These are phyloP conservation scores for Penicillium sclerotiorum DNA, from an alignment of 2,329 filamentous ascomycete genomes.

Conservation along the genomic window DNA sequence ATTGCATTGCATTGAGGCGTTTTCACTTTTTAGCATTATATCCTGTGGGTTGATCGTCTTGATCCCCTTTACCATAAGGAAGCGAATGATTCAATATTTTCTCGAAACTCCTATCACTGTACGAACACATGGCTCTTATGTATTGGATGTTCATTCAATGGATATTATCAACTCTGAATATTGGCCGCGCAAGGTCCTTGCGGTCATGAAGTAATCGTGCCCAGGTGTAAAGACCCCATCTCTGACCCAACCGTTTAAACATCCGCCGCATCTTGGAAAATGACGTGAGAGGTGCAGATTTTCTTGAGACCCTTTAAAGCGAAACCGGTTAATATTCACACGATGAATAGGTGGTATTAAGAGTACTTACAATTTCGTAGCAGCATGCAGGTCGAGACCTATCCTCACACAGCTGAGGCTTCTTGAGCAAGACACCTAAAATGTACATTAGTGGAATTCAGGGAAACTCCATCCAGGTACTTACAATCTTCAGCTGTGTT, in stretches of 20 bases:
- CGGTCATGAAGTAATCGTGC: not conserved
- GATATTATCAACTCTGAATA: slow-evolving; percentile 19
- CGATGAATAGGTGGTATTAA: not conserved
- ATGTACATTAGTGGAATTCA: too few relatives aligned
- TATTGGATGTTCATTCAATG: slow-evolving; percentile 10
- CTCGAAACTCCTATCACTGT: not conserved
- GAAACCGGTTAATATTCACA: not conserved
- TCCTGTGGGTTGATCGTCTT: not conserved
- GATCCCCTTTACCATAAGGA: not conserved
- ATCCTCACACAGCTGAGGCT: slow-evolving; percentile 29
- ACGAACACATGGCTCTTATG: not conserved
- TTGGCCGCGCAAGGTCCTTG: not conserved
- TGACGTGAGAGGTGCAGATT: slow-evolving; percentile 31
- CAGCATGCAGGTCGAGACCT: slow-evolving; percentile 33
- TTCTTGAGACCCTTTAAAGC: slow-evolving; percentile 24
- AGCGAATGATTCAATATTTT: not conserved
- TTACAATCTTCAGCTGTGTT: slow-evolving; percentile 29
- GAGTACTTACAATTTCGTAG: slow-evolving; percentile 32
- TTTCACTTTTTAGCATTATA: slow-evolving; percentile 1
- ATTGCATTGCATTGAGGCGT: slow-evolving; percentile 11
- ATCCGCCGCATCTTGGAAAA: slow-evolving; percentile 24
- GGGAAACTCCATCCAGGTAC: too few relatives aligned
- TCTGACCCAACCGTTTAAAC: slow-evolving; percentile 9
- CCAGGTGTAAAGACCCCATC: slow-evolving; percentile 7
- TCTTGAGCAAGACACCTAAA: slow-evolving; percentile 16